Conservation (phyloP, 129 eudicot genomes). For the Apium graveolens region DNA sequence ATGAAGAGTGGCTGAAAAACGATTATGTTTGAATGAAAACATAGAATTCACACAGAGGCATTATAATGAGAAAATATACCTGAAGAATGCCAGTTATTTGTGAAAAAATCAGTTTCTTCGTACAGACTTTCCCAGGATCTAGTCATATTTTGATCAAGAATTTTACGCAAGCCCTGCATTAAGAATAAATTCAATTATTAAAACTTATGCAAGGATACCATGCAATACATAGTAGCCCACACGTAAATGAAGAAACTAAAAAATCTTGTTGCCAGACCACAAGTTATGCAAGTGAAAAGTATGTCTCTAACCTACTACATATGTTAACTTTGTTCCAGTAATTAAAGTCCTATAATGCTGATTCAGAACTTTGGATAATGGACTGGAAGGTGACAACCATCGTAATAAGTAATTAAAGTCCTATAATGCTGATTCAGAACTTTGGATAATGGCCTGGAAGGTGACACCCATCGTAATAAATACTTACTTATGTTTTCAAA, state of each 20-base stretch:
- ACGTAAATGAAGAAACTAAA: neutral
- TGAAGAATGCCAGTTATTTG: conserved; percentile 86
- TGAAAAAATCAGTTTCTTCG: conserved; percentile 58
- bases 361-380: too few species aligned
- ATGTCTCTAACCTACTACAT: neutral
- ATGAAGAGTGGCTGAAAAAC: neutral
- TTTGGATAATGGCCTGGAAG: neutral
- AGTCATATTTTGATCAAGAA: conserved; percentile 53
- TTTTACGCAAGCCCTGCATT: conserved; percentile 65
- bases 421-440: neutral
- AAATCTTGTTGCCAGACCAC: neutral
- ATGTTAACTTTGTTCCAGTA: neutral
- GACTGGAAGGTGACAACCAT: neutral
- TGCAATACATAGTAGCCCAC: neutral
- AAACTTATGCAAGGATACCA: neutral
- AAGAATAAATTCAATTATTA: neutral
- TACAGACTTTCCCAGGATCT: conserved; percentile 67
- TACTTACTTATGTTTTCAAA: too few species aligned
- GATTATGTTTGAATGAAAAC: neutral
- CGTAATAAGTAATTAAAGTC: too few species aligned
- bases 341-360: neutral
- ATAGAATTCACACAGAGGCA: neutral
- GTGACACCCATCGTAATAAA: too few species aligned
- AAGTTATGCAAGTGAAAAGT: neutral
- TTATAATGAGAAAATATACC: conserved; percentile 37